Evolutionary conservation across 768 basidiomycete genomes (phyloP), one percentile per base, ranked within the genome.

Genomic region (Pisolithus sp.): DNA sequence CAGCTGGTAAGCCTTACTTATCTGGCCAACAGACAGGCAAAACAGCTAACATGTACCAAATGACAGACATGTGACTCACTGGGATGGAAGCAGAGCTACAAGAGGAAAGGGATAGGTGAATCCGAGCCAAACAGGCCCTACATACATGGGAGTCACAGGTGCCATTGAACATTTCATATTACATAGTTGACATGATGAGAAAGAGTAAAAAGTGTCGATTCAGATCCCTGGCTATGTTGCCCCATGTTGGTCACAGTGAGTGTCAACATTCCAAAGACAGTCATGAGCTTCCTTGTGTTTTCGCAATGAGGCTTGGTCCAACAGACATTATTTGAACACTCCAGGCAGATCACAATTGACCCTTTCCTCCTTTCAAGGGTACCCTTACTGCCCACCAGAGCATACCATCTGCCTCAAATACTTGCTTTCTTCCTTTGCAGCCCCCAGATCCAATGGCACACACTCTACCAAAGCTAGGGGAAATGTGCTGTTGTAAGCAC

Each of bases 401-500:
- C 59, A 59, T 68, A 54, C 60, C 65, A 53, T 48, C 60, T 52
- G 54, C 59, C 39, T 56, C 71, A 48, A 55, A 61, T 50, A 60
- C 59, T 13, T 54, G 58, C 57, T 62, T 67, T 53, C 53, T 63
- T 45, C 48, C 57, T 49, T 59, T 59, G 58, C 63, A 63, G 30
- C 0, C 66, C 46, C 37, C 69, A 61, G 73, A 77, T 72, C 71
- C 72, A 34, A 34, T 68, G 9, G 37, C 64, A 34, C 62, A 61
- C 52, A 31, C 59, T 40, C 64, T 79, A 30, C 85, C 83, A 54
- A 80, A 79, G 67, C 63, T 83, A 53, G 85, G 83, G 55, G 77
- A 86, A 62, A 85, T 82, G 55, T 82, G 86, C 62, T 89, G 87
- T 63, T 89, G 86, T 89, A 61, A 70, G 86, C 80, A 53, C 26